A percentile compares a stretch with the other conserved stretches of the same genome.
Conservation (phyloP, 306 rosid species). For the Cicer cuneatum region DNA sequence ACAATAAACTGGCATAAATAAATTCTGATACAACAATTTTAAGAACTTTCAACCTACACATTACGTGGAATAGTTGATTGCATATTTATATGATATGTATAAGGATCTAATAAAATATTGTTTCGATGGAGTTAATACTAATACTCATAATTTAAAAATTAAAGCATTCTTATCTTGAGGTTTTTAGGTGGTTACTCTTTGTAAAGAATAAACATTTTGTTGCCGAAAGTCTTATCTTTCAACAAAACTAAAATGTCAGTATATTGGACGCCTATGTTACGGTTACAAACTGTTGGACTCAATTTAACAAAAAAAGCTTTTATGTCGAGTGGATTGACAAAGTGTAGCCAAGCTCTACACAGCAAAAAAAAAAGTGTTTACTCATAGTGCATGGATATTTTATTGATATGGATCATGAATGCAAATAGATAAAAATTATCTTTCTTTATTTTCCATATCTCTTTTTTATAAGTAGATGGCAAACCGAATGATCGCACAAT, state of each 20-base stretch:
- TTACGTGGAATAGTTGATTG: conserved; percentile 34
- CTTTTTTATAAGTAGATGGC: conserved; percentile 17
- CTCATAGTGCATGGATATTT: conserved; percentile 7
- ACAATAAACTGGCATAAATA: conserved; percentile 5
- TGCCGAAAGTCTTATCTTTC: conserved; percentile 14
- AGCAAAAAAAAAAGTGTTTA: not conserved
- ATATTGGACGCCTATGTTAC: conserved; percentile 16
- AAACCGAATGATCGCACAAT: conserved; percentile 32
- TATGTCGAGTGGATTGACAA: conserved; percentile 30
- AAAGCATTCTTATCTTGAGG: conserved; percentile 16
- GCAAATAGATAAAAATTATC: conserved; percentile 2
- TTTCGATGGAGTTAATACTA: not conserved
- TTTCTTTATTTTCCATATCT: conserved; percentile 16
- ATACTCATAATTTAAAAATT: conserved; percentile 5
- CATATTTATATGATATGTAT: conserved; percentile 25
- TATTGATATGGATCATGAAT: conserved; percentile 21
- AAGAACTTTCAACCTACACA: conserved; percentile 25
- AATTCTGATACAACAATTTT: conserved; percentile 9
- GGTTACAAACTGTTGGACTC: conserved; percentile 9
- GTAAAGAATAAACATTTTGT: conserved; percentile 8
- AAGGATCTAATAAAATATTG: conserved; percentile 3
- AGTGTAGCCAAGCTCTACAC: conserved; percentile 16
- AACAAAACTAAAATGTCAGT: conserved; percentile 17
- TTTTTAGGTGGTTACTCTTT: conserved; percentile 18
- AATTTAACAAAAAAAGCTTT: conserved; percentile 13